Evolutionary conservation across 1,284 basidiomycete species (phyloP), one percentile per base, ranked within the genome.

Genomic region (Phlebopus sp.): DNA sequence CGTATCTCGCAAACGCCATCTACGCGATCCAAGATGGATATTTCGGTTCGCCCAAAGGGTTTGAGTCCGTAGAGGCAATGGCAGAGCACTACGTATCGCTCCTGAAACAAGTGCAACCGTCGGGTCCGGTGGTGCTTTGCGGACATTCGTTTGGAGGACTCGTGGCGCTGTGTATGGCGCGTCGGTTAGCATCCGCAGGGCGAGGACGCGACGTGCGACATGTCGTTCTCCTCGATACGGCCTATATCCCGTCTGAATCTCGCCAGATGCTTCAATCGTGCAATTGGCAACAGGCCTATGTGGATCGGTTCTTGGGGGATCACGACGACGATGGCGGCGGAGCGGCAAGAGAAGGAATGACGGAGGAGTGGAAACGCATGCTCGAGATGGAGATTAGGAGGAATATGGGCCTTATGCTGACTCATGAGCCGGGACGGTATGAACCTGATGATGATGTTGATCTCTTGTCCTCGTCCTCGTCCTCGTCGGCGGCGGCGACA

Each of bases 31-130:
- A 48, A 34, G 50, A 52, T 32, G 9, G 39, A 10, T 29, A 52
- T 15, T 42, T 52, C 19, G 50, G 50, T 32, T 49, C 41, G 7
- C 18, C 42, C 14, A 36, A 35, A 3, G 50, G 47, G 30, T 52
- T 52, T 37, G 30, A 30, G 1, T 39, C 47, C 15, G 25, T 52
- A 1, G 50, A 52, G 3, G 47, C 42, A 11, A 52, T 52, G 47
- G 50, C 50, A 7, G 50, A 46, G 6, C 50, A 52, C 47, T 52
- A 52, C 19, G 40, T 52, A 8, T n/a, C 42, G 13, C 50, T 52
- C 23, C 27, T 52, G 15, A 48, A 29, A 31, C 29, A 23, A 25
- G 41, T 49, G 7, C 50, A 52, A 32, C 37, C 50, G 6, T 23
- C 38, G 4, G 50, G 50, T 13, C 50, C 50, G 17, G 45, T 49